Evolutionary conservation across 2,329 filamentous ascomycete genomes (phyloP).

Genomic region (Epichloe glyceriae): DNA sequence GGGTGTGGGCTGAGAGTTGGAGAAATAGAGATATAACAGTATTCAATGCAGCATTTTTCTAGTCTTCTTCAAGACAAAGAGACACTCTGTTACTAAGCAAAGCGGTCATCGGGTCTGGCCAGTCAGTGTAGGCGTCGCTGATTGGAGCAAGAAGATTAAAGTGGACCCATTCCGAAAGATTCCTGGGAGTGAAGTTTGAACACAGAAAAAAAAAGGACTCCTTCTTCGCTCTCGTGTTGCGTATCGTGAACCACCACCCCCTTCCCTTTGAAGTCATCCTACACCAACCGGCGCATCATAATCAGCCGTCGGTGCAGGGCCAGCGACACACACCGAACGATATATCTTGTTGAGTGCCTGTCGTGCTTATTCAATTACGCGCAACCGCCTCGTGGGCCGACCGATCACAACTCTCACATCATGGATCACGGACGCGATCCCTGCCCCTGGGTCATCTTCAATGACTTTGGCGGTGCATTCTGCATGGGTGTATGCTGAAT

Average conservation of each 20-base stretch:
- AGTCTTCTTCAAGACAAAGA: too few species aligned
- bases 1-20: too few species aligned
- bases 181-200: background rate
- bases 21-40: too few species aligned
- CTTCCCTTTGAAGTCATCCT: background rate
- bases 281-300: background rate
- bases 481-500: constrained; percentile 69
- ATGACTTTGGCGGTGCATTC: constrained; percentile 95
- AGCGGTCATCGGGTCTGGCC: background rate
- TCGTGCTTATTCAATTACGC: background rate
- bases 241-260: background rate
- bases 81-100: background rate
- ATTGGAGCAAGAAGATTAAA: background rate
- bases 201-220: background rate
- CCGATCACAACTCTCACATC: background rate
- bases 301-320: background rate
- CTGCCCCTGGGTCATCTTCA: constrained; percentile 91
- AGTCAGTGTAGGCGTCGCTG: background rate
- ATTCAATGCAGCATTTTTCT: too few species aligned
- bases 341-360: background rate
- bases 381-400: background rate
- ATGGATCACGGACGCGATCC: constrained; percentile 98
- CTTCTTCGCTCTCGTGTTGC: background rate
- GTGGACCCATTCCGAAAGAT: background rate
- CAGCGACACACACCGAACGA: background rate